Percentiles rank a stretch among this genome's conserved stretches.
Conservation (phyloP, 192 early-diverging fungal species). For the Allomyces macrogynus region DNA sequence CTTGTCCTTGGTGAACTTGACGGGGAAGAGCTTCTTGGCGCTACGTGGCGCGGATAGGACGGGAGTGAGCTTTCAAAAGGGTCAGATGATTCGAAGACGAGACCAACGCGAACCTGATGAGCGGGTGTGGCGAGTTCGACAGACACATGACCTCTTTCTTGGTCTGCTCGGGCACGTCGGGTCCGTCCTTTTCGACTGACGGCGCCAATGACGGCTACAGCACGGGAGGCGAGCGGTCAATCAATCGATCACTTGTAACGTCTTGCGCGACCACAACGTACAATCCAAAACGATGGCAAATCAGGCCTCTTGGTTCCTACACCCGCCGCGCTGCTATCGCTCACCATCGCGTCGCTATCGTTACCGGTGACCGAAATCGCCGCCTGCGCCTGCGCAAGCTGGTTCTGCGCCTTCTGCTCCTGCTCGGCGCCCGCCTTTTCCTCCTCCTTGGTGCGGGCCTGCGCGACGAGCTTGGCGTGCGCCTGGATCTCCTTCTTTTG, state of each 20-base stretch:
- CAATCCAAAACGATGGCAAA: not conserved
- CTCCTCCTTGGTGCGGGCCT: not conserved
- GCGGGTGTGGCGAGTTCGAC: not conserved
- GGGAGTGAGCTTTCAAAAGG: not conserved
- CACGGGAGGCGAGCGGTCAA: too few relatives aligned
- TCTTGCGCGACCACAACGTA: not conserved
- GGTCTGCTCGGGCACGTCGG: too few relatives aligned
- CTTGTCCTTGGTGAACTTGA: not conserved
- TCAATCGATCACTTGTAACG: too few relatives aligned
- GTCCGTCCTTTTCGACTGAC: not conserved
- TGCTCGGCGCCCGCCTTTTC: not conserved
- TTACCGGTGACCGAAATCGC: not conserved
- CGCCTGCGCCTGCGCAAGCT: not conserved
- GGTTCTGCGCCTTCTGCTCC: not conserved
- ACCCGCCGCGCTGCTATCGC: not conserved
- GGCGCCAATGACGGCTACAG: not conserved
- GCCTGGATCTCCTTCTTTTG: constrained; percentile 57
- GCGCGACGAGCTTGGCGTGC: not conserved
- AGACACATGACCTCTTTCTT: not conserved
- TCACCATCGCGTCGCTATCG: not conserved
- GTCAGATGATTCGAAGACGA: not conserved
- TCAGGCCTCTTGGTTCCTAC: not conserved
- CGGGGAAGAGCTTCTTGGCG: constrained; percentile 3
- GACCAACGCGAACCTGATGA: not conserved
- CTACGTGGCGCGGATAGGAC: not conserved